Percentiles rank a stretch among this genome's conserved stretches.
These are phyloP conservation scores for Leccinum ochraceum DNA, from an alignment of 768 basidiomycete genomes.

Conservation along the genomic window DNA sequence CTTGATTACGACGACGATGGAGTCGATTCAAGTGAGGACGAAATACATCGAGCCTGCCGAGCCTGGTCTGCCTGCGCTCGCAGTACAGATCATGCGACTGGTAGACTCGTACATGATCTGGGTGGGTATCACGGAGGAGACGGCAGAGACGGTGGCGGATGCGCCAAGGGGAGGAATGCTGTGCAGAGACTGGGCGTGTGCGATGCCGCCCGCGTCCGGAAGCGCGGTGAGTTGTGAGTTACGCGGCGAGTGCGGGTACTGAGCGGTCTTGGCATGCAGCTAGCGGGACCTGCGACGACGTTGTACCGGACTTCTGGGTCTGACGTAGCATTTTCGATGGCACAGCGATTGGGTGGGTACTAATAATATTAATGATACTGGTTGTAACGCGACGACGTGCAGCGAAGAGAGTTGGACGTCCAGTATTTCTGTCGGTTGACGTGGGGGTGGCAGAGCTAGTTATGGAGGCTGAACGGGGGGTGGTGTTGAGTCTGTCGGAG, in stretches of 20 bases:
- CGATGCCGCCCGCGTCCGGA: slow-evolving; percentile 57
- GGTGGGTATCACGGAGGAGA: slow-evolving; percentile 61
- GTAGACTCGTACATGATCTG: slow-evolving; percentile 82
- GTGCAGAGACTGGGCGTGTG: slow-evolving; percentile 79
- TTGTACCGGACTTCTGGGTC: slow-evolving; percentile 62
- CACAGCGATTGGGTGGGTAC: slow-evolving; percentile 73
- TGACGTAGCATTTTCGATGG: slow-evolving; percentile 72
- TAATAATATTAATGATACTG: slow-evolving; percentile 1
- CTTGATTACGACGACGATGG: slow-evolving; percentile 9
- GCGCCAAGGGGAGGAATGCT: slow-evolving; percentile 58
- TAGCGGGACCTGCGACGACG: slow-evolving; percentile 49
- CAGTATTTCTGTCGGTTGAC: slow-evolving; percentile 77
- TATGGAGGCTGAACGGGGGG: slow-evolving; percentile 61
- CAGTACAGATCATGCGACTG: slow-evolving; percentile 64
- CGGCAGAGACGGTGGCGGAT: slow-evolving; percentile 44
- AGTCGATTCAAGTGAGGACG: slow-evolving; percentile 45
- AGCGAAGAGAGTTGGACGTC: slow-evolving; percentile 66
- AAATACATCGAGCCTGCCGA: slow-evolving; percentile 52
- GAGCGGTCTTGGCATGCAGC: slow-evolving; percentile 1
- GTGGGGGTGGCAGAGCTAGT: slow-evolving; percentile 47
- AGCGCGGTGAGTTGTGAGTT: slow-evolving; percentile 22
- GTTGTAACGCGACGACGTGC: slow-evolving; percentile 7
- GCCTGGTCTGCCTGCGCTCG: slow-evolving; percentile 55
- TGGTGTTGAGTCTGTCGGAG: slow-evolving; percentile 40
- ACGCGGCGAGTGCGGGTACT: neutral